Conservation (phyloP, 1,284 basidiomycete genomes). For the Puccinia triticina region DNA sequence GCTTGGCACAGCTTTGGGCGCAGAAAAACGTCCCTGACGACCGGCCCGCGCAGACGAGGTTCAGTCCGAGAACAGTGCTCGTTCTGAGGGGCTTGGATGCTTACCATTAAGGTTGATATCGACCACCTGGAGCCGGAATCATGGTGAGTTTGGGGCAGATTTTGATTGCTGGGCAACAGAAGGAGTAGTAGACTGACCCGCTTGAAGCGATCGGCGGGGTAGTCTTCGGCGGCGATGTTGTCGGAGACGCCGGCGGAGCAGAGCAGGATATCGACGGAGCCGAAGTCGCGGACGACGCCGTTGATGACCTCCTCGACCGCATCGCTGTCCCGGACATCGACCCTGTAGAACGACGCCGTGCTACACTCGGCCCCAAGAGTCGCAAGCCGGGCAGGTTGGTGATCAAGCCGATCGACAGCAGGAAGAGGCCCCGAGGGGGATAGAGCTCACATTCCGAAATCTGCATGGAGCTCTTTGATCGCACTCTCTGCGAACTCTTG, state of each 20-base stretch:
- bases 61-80: no score
- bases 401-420: no score
- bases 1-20: constrained; percentile 50
- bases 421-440: no score
- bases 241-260: constrained; percentile 52
- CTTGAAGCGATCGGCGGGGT: constrained; percentile 52
- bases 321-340: constrained; percentile 46
- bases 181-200: constrained; percentile 31
- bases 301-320: constrained; percentile 50
- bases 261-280: constrained; percentile 46
- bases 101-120: constrained; percentile 50
- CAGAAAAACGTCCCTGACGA: constrained; percentile 46
- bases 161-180: not conserved
- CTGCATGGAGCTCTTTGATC: constrained; percentile 42
- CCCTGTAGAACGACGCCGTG: constrained; percentile 51
- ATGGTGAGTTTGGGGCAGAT: not conserved
- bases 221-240: constrained; percentile 52
- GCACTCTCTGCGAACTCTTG: constrained; percentile 51
- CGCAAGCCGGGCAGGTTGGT: no score
- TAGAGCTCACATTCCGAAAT: constrained; percentile 32
- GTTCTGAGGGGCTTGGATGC: no score
- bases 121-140: constrained; percentile 12
- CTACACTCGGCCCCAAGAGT: not conserved
- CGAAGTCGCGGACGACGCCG: constrained; percentile 47
- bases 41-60: not conserved